phyloP scores from a whole-genome alignment of 495 filamentous ascomycete species.

The Filosporella fistucella region DNA sequence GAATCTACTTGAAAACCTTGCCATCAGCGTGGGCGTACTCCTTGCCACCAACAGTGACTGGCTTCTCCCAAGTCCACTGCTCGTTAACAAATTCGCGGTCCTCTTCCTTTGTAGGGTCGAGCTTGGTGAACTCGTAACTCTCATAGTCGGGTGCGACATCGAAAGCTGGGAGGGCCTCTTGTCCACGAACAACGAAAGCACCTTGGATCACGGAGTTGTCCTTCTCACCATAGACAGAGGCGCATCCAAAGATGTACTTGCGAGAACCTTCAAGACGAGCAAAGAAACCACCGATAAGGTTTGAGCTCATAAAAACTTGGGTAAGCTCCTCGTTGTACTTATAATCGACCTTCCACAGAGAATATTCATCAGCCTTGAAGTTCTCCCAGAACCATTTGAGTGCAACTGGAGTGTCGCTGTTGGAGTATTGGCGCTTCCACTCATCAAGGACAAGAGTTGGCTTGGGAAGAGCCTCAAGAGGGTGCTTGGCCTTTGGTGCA shows the following conservation, averaged over 20 bases:
- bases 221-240: slow-evolving; percentile 81
- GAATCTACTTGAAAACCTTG: slow-evolving; percentile 97
- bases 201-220: slow-evolving; percentile 86
- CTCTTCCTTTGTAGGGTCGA: slow-evolving; percentile 77
- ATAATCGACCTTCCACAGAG: slow-evolving; percentile 86
- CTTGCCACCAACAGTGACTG: slow-evolving; percentile 74
- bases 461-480: slow-evolving; percentile 78
- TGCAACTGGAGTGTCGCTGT: slow-evolving; percentile 82
- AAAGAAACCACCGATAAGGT: slow-evolving; percentile 97
- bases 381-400: slow-evolving; percentile 99
- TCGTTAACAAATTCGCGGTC: slow-evolving; percentile 82
- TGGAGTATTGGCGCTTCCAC: slow-evolving; percentile 99
- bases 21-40: slow-evolving; percentile 73
- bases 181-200: slow-evolving; percentile 90
- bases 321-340: slow-evolving; percentile 99
- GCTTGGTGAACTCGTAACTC: slow-evolving; percentile 92
- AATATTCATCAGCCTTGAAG: slow-evolving; percentile 88
- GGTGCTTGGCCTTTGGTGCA: slow-evolving; percentile 92
- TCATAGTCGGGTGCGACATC: slow-evolving; percentile 96
- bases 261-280: slow-evolving; percentile 93
- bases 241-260: slow-evolving; percentile 96
- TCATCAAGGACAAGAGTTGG: slow-evolving; percentile 84
- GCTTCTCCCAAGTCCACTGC: slow-evolving; percentile 87
- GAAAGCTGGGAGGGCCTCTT: slow-evolving; percentile 82
- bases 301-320: slow-evolving; percentile 95